These are phyloP conservation scores for Gaeumannomyces sp. DNA, from an alignment of 2,329 filamentous ascomycete genomes.

Conservation along the genomic window DNA sequence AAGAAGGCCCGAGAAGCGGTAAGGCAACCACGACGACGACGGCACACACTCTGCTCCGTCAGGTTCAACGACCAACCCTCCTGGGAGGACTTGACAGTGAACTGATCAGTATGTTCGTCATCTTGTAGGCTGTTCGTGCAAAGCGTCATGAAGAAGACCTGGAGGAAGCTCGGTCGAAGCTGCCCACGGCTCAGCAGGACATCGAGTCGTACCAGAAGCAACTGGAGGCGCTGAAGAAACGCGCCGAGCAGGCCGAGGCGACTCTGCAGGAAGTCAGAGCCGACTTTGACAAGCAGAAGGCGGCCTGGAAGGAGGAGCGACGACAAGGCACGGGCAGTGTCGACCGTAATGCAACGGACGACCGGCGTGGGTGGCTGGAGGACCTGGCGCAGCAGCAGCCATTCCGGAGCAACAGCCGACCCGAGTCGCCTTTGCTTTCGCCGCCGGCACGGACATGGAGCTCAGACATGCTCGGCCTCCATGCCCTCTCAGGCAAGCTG, in stretches of 20 bases:
- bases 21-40: constrained; percentile 27
- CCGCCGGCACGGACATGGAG: constrained; percentile 45
- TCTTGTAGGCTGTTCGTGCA: constrained; percentile 51
- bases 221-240: constrained; percentile 55
- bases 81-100: neutral
- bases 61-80: neutral
- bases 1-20: constrained; percentile 84
- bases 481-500: constrained; percentile 32
- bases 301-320: constrained; percentile 26
- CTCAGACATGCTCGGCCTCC: constrained; percentile 45
- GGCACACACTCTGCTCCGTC: neutral
- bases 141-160: constrained; percentile 76
- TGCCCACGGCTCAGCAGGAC: constrained; percentile 60
- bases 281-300: constrained; percentile 45
- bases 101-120: neutral
- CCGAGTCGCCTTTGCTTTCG: constrained; percentile 48
- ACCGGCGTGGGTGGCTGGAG: constrained; percentile 46
- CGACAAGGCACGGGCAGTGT: constrained; percentile 12
- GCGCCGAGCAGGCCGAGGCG: constrained; percentile 59
- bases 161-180: constrained; percentile 59
- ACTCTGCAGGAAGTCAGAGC: constrained; percentile 50
- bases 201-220: constrained; percentile 53
- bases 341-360: constrained; percentile 22
- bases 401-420: constrained; percentile 40
- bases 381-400: constrained; percentile 30